A percentile compares a stretch with the other conserved stretches of the same genome.
These are phyloP conservation scores for Oleoguttula mirabilis DNA, from an alignment of 495 filamentous ascomycete species.

Conservation along the genomic window DNA sequence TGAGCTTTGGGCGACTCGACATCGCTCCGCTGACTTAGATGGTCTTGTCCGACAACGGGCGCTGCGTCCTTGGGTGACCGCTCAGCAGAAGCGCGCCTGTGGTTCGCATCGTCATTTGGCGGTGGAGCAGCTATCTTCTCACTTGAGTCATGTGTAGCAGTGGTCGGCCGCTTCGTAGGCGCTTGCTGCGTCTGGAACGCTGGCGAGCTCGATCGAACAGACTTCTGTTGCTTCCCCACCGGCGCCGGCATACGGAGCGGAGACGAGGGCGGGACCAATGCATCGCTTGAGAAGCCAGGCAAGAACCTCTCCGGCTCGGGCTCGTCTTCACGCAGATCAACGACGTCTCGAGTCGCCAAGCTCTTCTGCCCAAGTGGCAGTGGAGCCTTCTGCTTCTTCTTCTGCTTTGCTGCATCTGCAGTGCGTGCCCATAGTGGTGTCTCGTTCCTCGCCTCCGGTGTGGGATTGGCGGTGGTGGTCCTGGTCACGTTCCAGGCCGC, in stretches of 20 bases:
- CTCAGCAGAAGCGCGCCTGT: background rate
- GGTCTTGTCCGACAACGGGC: too few relatives aligned
- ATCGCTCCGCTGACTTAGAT: too few relatives aligned
- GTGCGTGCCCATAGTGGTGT: conserved; percentile 19
- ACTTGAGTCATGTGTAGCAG: too few relatives aligned
- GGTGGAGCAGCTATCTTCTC: too few relatives aligned
- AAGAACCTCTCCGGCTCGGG: conserved; percentile 21
- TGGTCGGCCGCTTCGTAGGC: background rate
- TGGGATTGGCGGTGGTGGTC: background rate
- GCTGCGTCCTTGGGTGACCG: too few relatives aligned
- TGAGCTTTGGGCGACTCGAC: too few relatives aligned
- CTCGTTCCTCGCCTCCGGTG: background rate
- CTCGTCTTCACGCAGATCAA: conserved; percentile 23
- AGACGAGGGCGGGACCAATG: conserved; percentile 9
- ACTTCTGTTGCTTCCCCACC: too few relatives aligned
- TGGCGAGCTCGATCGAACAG: conserved; percentile 12
- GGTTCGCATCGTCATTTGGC: too few relatives aligned
- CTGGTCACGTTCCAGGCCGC: background rate
- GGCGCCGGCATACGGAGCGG: background rate
- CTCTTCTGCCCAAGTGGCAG: too few relatives aligned
- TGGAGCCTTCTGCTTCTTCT: conserved; percentile 2
- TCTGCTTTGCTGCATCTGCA: conserved; percentile 10
- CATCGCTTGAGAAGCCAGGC: conserved; percentile 21
- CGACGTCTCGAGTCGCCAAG: too few relatives aligned
- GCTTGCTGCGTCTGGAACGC: conserved; percentile 14